phyloP scores from a whole-genome alignment of 2,329 filamentous ascomycete genomes.

The Calonectria crousiana region DNA sequence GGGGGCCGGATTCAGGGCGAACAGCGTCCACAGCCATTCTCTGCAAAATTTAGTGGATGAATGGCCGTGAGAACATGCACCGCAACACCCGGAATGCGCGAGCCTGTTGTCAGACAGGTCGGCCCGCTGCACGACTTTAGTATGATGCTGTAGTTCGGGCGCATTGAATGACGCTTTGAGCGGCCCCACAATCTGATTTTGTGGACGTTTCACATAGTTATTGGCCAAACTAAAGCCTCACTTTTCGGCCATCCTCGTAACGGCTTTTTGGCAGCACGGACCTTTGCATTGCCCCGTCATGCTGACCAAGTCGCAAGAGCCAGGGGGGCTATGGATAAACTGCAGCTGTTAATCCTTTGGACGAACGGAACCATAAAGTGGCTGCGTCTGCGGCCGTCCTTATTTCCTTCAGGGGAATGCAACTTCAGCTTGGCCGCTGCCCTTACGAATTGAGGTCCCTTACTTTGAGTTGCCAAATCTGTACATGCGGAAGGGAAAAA shows the following conservation, averaged over 20 bases:
- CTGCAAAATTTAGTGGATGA: conserved; percentile 33
- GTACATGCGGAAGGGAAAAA: neutral
- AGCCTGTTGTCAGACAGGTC: neutral
- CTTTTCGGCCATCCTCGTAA: neutral
- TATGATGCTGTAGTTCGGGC: neutral
- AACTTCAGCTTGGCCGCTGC: neutral
- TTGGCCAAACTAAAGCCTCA: neutral
- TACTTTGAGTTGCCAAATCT: neutral
- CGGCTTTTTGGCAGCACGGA: neutral
- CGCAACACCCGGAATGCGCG: neutral
- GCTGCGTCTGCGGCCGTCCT: neutral
- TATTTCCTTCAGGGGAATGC: neutral
- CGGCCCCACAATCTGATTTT: neutral
- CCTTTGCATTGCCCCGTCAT: neutral
- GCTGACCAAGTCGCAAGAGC: neutral
- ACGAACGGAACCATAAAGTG: neutral
- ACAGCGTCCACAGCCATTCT: conserved; percentile 40
- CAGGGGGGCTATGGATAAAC: neutral
- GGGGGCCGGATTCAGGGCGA: conserved; percentile 50
- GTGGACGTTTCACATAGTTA: neutral
- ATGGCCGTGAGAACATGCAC: neutral
- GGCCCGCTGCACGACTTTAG: neutral
- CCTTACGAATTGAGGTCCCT: neutral
- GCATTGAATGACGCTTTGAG: neutral
- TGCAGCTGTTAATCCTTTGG: no score